Conservation (phyloP, 257 asterid species). For the Scutellaria minor region DNA sequence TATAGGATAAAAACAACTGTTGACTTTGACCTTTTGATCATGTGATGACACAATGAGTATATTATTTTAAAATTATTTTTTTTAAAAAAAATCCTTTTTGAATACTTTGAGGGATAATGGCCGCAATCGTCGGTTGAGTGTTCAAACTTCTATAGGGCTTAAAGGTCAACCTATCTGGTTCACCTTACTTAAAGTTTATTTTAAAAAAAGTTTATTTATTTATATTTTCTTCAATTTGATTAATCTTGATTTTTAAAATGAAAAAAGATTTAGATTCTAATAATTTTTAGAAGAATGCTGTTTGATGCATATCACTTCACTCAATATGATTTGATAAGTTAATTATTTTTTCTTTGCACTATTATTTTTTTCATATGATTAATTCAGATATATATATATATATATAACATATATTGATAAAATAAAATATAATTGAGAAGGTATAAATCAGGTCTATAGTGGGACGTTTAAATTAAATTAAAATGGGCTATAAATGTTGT, state of each 20-base stretch:
- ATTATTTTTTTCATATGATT: no score
- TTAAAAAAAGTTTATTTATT: no score
- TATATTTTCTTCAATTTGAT: not conserved
- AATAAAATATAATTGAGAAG: no score
- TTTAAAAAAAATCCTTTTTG: not conserved
- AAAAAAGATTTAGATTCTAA: no score
- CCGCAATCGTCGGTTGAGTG: slow-evolving; percentile 70
- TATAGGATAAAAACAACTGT: slow-evolving; percentile 39
- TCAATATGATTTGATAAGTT: not conserved
- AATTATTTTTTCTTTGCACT: no score
- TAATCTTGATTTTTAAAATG: no score
- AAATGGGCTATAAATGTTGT: slow-evolving; percentile 24
- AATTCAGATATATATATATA: no score
- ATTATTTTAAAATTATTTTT: not conserved
- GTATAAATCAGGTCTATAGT: not conserved
- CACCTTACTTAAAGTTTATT: not conserved
- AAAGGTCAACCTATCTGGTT: slow-evolving; percentile 43
- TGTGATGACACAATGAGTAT: slow-evolving; percentile 43
- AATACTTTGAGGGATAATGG: slow-evolving; percentile 36
- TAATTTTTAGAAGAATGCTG: no score
- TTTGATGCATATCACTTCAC: no score
- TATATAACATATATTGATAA: no score
- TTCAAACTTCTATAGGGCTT: slow-evolving; percentile 41
- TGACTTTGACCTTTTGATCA: slow-evolving; percentile 60
- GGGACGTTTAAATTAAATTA: slow-evolving; percentile 16